These are phyloP conservation scores for Phallus indusiatus DNA, from an alignment of 768 basidiomycete genomes.

Conservation along the genomic window DNA sequence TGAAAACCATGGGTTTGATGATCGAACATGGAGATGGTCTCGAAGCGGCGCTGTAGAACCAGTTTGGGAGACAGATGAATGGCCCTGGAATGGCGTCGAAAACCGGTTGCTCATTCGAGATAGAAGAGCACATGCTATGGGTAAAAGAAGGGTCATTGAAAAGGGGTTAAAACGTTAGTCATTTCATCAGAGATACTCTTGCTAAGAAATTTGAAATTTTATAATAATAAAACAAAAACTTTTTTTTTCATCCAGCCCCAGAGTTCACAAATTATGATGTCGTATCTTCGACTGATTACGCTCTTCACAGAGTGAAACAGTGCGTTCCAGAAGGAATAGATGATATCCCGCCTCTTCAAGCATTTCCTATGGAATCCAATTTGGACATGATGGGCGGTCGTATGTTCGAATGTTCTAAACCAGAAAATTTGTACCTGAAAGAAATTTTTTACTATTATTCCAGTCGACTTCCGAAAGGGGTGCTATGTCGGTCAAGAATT, in stretches of 20 bases:
- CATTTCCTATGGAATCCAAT: slow-evolving; percentile 92
- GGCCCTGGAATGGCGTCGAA: slow-evolving; percentile 49
- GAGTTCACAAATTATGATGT: slow-evolving; percentile 50
- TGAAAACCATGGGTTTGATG: slow-evolving; percentile 30
- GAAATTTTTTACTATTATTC: background rate
- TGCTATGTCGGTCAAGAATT: slow-evolving; percentile 98
- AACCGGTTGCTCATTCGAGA: slow-evolving; percentile 44
- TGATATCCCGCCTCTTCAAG: slow-evolving; percentile 68
- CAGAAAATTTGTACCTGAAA: slow-evolving; percentile 9
- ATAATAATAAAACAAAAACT: too few relatives aligned
- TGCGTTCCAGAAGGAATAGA: slow-evolving; percentile 81
- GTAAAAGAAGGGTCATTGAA: slow-evolving; percentile 55
- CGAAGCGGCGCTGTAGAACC: slow-evolving; percentile 73
- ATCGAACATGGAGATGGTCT: slow-evolving; percentile 42
- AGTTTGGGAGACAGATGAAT: slow-evolving; percentile 44
- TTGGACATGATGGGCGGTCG: slow-evolving; percentile 91
- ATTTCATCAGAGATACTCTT: background rate
- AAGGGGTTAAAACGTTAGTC: slow-evolving; percentile 70
- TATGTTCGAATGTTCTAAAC: slow-evolving; percentile 30
- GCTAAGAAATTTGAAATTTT: background rate
- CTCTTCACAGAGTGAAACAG: slow-evolving; percentile 65
- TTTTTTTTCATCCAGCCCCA: slow-evolving; percentile 31
- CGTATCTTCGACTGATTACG: slow-evolving; percentile 47
- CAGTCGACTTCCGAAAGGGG: slow-evolving; percentile 95
- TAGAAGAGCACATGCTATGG: slow-evolving; percentile 70